phyloP scores from a whole-genome alignment of 805 yeast species.

The Hemisphaericaspora nanyangensis region DNA sequence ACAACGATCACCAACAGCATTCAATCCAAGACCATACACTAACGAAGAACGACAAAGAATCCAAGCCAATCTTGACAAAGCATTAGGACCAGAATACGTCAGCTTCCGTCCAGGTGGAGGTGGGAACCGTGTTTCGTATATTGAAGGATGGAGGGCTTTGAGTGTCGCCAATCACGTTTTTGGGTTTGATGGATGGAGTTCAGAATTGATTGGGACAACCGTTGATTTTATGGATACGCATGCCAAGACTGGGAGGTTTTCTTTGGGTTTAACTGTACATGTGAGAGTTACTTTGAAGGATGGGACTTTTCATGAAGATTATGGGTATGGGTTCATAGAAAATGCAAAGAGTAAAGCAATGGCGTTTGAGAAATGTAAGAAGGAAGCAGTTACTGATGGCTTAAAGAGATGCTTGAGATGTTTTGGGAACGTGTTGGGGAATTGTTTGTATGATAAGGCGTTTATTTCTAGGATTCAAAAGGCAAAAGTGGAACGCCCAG shows the following conservation, averaged over 20 bases:
- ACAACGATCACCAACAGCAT: neutral
- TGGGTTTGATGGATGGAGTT: constrained; percentile 82
- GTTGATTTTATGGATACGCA: constrained; percentile 70
- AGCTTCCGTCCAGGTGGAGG: constrained; percentile 76
- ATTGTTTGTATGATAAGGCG: constrained; percentile 77
- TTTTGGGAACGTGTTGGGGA: constrained; percentile 78
- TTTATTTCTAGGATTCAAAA: constrained; percentile 50
- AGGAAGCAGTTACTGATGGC: constrained; percentile 84
- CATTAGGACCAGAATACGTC: constrained; percentile 73
- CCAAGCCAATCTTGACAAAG: constrained; percentile 30
- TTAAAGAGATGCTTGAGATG: constrained; percentile 73
- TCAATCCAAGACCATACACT: constrained; percentile 19
- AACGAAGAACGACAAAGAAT: constrained; percentile 32
- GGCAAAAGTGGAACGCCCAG: constrained; percentile 30
- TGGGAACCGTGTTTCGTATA: constrained; percentile 61
- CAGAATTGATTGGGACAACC: constrained; percentile 60
- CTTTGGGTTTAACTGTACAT: constrained; percentile 66
- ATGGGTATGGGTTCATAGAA: constrained; percentile 73
- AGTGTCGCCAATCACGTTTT: constrained; percentile 77
- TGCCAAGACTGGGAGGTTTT: constrained; percentile 47
- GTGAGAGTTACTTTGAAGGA: constrained; percentile 72
- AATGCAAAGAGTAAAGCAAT: constrained; percentile 64
- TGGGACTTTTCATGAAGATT: constrained; percentile 77
- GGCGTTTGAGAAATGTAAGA: constrained; percentile 77
- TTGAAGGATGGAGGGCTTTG: constrained; percentile 83